Conservation (phyloP, 1,284 basidiomycete genomes). For the Salmacisia buchloeana region DNA sequence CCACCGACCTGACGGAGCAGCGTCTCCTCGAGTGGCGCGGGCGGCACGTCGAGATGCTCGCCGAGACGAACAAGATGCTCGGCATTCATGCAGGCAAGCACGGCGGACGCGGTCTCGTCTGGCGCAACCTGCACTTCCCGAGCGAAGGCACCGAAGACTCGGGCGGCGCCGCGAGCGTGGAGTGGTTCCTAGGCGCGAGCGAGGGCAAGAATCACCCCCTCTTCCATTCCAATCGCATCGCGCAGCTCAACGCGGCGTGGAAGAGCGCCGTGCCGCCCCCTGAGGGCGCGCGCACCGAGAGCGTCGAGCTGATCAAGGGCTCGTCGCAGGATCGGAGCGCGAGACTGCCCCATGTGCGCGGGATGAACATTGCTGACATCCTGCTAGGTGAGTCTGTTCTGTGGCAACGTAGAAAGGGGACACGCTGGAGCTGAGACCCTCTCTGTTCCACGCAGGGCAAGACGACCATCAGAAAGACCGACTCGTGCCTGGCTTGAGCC, state of each 20-base stretch:
- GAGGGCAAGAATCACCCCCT: constrained; percentile 34
- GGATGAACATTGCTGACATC: constrained; percentile 25
- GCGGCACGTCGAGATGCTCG: constrained; percentile 43
- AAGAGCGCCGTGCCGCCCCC: constrained; percentile 22
- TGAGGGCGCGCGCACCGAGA: constrained; percentile 8
- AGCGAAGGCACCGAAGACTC: constrained; percentile 12
- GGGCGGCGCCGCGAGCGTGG: constrained; percentile 26
- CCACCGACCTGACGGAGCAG: constrained; percentile 41
- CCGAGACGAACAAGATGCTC: not conserved
- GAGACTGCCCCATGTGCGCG: constrained; percentile 22
- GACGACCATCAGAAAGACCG: constrained; percentile 24
- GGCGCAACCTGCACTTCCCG: constrained; percentile 34
- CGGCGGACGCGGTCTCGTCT: constrained; percentile 23
- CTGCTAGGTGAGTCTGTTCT: constrained; percentile 14
- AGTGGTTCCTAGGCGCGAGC: constrained; percentile 25
- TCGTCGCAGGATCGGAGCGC: constrained; percentile 18
- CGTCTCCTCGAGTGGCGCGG: constrained; percentile 50
- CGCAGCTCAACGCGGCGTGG: constrained; percentile 39
- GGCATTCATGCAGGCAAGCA: not conserved
- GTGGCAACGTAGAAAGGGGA: not conserved
- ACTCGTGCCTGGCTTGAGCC: constrained; percentile 21
- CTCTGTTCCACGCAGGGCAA: constrained; percentile 18
- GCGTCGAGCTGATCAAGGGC: constrained; percentile 36
- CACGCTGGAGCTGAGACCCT: not conserved
- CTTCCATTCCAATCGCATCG: constrained; percentile 36